Conservation (phyloP, 257 asterid species). For the Avicennia marina region DNA sequence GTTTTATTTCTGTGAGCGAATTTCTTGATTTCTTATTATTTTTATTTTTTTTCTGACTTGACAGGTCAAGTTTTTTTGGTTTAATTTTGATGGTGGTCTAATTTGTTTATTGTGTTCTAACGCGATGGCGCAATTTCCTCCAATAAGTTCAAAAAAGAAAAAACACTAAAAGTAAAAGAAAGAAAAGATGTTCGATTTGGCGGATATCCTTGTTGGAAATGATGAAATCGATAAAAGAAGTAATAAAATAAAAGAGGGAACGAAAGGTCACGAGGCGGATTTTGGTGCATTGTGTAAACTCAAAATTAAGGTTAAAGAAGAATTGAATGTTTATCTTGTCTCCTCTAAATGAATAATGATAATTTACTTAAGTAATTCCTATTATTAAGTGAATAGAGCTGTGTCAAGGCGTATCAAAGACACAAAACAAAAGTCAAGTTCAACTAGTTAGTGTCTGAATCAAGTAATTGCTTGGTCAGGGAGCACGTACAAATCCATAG, state of each 20-base stretch:
- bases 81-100: slow-evolving; percentile 1
- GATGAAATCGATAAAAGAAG: neutral
- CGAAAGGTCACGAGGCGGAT: neutral
- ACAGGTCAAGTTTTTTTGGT: neutral
- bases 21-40: neutral
- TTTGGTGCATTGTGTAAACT: neutral
- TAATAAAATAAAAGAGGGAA: neutral
- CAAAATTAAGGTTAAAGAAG: neutral
- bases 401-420: neutral
- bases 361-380: neutral
- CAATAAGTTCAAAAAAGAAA: neutral
- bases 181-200: neutral
- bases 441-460: neutral
- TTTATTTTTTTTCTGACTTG: neutral
- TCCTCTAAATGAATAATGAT: neutral
- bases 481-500: neutral
- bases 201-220: neutral
- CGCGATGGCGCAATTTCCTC: neutral
- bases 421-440: neutral
- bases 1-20: neutral
- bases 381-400: neutral
- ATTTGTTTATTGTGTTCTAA: neutral
- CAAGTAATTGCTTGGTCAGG: neutral
- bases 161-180: too few species aligned
- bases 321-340: neutral